phyloP scores from a whole-genome alignment of 2,329 filamentous ascomycete species.

The Capronia americana region DNA sequence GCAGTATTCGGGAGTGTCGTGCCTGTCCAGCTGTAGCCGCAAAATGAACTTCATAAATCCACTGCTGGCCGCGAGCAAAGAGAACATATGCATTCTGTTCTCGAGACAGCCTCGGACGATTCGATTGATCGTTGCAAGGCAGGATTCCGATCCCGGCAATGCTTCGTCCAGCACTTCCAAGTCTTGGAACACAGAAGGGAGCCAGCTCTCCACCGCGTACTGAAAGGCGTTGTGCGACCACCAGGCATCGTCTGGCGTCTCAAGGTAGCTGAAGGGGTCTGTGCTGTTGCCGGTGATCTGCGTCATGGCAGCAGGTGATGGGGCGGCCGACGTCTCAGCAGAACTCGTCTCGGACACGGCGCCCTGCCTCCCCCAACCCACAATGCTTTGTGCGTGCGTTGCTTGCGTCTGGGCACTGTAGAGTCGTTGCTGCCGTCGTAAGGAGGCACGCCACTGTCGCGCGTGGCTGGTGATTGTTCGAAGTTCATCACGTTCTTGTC shows the following conservation, averaged over 20 bases:
- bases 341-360: slow-evolving; percentile 30
- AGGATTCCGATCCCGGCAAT: slow-evolving; percentile 6
- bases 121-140: slow-evolving; percentile 25
- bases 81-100: slow-evolving; percentile 34
- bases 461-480: slow-evolving; percentile 35
- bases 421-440: slow-evolving; percentile 32
- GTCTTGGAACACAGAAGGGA: slow-evolving; percentile 25
- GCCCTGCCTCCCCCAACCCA: slow-evolving; percentile 28
- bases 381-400: slow-evolving; percentile 30
- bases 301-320: slow-evolving; percentile 26
- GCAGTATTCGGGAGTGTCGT: slow-evolving; percentile 32
- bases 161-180: slow-evolving; percentile 25
- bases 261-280: slow-evolving; percentile 27
- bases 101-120: slow-evolving; percentile 29
- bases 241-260: slow-evolving; percentile 26
- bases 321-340: slow-evolving; percentile 28
- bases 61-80: slow-evolving; percentile 30
- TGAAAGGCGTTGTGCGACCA: slow-evolving; percentile 30
- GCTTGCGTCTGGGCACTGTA: slow-evolving; percentile 28
- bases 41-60: slow-evolving; percentile 28
- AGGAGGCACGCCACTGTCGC: slow-evolving; percentile 30
- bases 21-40: slow-evolving; percentile 19
- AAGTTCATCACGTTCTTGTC: slow-evolving; percentile 33
- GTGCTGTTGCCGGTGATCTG: slow-evolving; percentile 15
- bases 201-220: slow-evolving; percentile 25